A percentile compares a stretch with the other conserved stretches of the same genome.
Evolutionary conservation across 2,329 filamentous ascomycete genomes (phyloP).

Genomic region (Fusarium papillatum): DNA sequence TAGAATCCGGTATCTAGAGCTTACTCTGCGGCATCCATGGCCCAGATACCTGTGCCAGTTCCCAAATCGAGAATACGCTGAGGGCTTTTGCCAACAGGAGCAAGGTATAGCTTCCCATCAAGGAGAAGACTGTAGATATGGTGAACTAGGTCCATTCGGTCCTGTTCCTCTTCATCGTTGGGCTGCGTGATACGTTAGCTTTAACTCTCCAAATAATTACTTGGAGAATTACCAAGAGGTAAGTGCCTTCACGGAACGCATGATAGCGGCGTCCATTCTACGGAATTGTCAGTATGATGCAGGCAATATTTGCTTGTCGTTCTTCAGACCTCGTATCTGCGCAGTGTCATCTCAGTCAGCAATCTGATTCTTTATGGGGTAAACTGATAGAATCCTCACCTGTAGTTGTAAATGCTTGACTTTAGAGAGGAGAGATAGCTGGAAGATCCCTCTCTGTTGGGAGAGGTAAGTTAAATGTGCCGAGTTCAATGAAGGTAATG

Average conservation of each 20-base stretch:
- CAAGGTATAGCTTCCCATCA: conserved; percentile 21
- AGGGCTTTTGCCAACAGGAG: conserved; percentile 8
- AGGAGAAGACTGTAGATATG: conserved; percentile 31
- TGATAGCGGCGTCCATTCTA: conserved; percentile 3
- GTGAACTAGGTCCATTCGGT: conserved; percentile 32
- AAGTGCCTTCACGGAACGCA: conserved; percentile 1
- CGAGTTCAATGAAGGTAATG: background rate
- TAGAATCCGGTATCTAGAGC: background rate
- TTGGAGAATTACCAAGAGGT: background rate
- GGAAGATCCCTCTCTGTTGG: background rate
- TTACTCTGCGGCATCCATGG: conserved; percentile 35
- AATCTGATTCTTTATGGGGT: background rate
- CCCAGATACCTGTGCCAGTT: conserved; percentile 20
- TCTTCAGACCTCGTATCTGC: background rate
- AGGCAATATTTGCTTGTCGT: too few species aligned
- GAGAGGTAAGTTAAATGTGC: too few species aligned
- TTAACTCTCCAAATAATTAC: background rate
- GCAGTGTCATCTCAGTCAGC: background rate
- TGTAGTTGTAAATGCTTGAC: background rate
- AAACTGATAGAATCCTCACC: background rate
- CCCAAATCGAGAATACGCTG: conserved; percentile 27
- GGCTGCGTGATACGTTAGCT: background rate
- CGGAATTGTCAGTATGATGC: too few species aligned
- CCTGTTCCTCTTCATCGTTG: conserved; percentile 34
- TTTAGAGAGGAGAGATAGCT: background rate